Conservation (phyloP, 345 rosid species). For the Reutealis trisperma region DNA sequence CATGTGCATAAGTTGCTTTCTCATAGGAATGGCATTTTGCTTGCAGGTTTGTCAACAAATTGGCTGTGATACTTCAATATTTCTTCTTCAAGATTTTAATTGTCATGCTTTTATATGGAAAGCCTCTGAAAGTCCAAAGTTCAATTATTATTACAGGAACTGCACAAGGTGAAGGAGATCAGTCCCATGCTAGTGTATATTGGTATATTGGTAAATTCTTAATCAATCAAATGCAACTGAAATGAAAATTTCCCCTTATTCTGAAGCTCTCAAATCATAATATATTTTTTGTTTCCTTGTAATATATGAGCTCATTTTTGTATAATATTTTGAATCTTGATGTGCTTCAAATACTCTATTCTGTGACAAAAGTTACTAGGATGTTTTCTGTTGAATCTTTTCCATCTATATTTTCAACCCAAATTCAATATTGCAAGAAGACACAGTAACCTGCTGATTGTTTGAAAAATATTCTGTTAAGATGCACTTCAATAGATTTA, state of each 20-base stretch:
- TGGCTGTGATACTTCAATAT: neutral
- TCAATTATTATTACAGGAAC: constrained; percentile 21
- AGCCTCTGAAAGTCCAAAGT: neutral
- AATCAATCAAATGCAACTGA: neutral
- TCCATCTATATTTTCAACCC: neutral
- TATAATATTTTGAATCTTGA: no score
- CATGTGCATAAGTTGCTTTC: constrained; percentile 26
- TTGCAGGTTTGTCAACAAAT: constrained; percentile 26
- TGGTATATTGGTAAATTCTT: constrained; percentile 36
- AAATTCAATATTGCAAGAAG: neutral
- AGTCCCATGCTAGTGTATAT: constrained; percentile 30
- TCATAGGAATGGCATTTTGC: constrained; percentile 32
- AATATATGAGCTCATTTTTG: neutral
- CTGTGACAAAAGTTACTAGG: no score
- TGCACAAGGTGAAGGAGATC: constrained; percentile 15
- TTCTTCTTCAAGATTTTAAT: neutral
- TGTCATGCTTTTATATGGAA: neutral
- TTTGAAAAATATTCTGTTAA: neutral
- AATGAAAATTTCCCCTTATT: neutral
- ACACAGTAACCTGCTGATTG: no score
- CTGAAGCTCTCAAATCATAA: neutral
- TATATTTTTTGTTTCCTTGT: neutral
- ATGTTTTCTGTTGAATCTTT: no score
- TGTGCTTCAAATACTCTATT: no score
- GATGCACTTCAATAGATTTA: neutral